Evolutionary conservation across 495 filamentous ascomycete species (phyloP).

Genomic region (Xylaria cubensis): DNA sequence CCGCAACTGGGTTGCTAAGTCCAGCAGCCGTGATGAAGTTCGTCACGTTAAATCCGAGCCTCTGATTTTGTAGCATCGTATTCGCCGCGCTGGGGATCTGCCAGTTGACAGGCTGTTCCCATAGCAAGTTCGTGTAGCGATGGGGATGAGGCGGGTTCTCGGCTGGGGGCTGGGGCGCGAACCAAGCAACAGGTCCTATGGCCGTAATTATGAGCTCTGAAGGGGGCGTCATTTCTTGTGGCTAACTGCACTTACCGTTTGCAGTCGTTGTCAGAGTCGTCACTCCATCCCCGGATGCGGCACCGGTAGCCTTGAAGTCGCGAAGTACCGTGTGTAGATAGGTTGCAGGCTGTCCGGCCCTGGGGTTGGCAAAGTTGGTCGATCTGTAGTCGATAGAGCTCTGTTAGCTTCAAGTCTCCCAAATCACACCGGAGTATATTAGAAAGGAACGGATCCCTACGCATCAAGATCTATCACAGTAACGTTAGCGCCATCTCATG

Average conservation of each 20-base stretch:
- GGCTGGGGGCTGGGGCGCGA: slow-evolving; percentile 50
- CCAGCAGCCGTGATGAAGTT: slow-evolving; percentile 48
- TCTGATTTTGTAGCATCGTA: slow-evolving; percentile 42
- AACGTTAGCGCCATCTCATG: slow-evolving; percentile 1
- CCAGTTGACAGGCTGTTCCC: slow-evolving; percentile 49
- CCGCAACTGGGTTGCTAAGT: slow-evolving; percentile 46
- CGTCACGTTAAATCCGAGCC: slow-evolving; percentile 49
- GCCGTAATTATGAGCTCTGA: slow-evolving; percentile 22
- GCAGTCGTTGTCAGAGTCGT: slow-evolving; percentile 44
- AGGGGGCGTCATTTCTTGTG: not conserved
- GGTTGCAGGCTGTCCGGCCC: slow-evolving; percentile 41
- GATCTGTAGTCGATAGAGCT: slow-evolving; percentile 36
- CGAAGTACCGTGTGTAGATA: slow-evolving; percentile 55
- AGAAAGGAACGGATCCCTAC: slow-evolving; percentile 35
- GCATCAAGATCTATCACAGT: slow-evolving; percentile 46
- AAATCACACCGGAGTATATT: not conserved
- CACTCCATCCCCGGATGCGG: slow-evolving; percentile 39
- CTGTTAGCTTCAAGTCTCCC: not conserved
- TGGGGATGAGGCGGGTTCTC: slow-evolving; percentile 54
- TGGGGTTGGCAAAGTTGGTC: slow-evolving; percentile 48
- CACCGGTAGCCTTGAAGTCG: slow-evolving; percentile 49
- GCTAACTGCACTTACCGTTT: not conserved
- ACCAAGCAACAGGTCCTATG: slow-evolving; percentile 49
- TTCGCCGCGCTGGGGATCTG: slow-evolving; percentile 42
- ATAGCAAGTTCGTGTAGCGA: slow-evolving; percentile 54